Percentiles rank a stretch among this genome's conserved stretches.
Conservation (phyloP, 352 stramenopile genomes). For the Lagenidium giganteum region DNA sequence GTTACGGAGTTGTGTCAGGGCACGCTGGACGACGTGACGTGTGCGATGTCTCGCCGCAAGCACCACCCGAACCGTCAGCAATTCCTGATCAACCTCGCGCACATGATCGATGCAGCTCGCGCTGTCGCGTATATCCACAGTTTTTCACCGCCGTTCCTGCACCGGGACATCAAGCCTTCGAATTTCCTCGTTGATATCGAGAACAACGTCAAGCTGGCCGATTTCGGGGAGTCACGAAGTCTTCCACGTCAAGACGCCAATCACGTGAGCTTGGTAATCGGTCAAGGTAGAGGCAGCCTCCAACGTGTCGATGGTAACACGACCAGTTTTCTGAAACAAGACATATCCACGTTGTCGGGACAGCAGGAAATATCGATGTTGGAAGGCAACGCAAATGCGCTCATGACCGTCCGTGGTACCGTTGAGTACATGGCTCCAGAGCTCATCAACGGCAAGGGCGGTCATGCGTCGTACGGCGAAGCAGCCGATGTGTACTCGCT, state of each 20-base stretch:
- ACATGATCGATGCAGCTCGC: constrained; percentile 56
- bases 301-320: not conserved
- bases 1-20: constrained; percentile 50
- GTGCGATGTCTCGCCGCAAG: constrained; percentile 14
- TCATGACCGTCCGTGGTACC: constrained; percentile 58
- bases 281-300: constrained; percentile 12
- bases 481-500: constrained; percentile 71
- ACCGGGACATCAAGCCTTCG: constrained; percentile 52
- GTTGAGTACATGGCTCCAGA: constrained; percentile 80
- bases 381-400: too few relatives aligned
- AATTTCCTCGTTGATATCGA: constrained; percentile 45
- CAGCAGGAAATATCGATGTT: too few relatives aligned
- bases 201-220: constrained; percentile 40
- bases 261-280: constrained; percentile 35
- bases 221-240: constrained; percentile 48
- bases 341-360: too few relatives aligned
- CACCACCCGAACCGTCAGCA: constrained; percentile 25
- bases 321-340: too few relatives aligned
- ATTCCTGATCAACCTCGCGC: constrained; percentile 42
- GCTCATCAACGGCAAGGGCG: constrained; percentile 57
- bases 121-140: constrained; percentile 53
- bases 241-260: constrained; percentile 30
- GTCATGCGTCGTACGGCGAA: constrained; percentile 48
- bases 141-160: constrained; percentile 48
- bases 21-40: constrained; percentile 37